Conservation (phyloP, 2,329 filamentous ascomycete species). For the Colletotrichum higginsianum region DNA sequence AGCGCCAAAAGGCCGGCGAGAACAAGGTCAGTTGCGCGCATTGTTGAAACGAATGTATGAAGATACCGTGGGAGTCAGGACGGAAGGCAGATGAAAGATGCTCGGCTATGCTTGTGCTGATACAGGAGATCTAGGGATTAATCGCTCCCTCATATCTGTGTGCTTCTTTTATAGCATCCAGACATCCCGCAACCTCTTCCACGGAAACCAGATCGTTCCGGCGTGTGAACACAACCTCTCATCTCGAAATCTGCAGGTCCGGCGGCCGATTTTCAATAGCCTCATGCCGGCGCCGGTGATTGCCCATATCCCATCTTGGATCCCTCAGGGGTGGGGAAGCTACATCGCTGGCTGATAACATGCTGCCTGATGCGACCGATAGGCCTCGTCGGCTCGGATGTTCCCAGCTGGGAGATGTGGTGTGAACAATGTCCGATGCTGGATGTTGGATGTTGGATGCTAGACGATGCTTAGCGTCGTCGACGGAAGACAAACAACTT, state of each 20-base stretch:
- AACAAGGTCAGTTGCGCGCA: constrained; percentile 11
- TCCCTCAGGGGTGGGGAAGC: neutral
- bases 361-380: neutral
- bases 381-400: neutral
- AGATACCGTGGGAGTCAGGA: neutral
- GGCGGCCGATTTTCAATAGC: neutral
- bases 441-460: neutral
- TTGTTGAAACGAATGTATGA: neutral
- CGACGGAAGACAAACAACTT: neutral
- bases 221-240: too few relatives aligned
- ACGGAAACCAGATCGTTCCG: too few relatives aligned
- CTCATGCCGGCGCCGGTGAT: constrained; percentile 13
- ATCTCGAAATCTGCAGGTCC: neutral
- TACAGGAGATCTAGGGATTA: neutral
- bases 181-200: neutral
- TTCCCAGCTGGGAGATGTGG: neutral
- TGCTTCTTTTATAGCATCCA: neutral
- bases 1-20: constrained; percentile 15
- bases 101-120: neutral
- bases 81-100: neutral
- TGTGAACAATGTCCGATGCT: neutral
- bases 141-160: too few relatives aligned
- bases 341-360: neutral
- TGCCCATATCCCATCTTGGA: neutral
- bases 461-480: neutral